phyloP scores from a whole-genome alignment of 2,329 filamentous ascomycete genomes.

The Aspergillus tubingensis region DNA sequence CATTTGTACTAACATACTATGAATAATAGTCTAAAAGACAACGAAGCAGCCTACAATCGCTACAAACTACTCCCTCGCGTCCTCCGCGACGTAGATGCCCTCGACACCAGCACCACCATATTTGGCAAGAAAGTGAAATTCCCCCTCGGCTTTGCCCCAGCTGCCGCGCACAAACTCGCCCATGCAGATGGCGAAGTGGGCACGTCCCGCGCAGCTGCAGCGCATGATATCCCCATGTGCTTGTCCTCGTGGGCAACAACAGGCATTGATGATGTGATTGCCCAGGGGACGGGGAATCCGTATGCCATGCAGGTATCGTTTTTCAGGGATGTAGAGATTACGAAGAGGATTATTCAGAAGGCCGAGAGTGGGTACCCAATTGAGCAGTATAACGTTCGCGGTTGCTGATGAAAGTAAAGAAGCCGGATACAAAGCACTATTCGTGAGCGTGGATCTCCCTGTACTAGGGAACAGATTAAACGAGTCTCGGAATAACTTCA shows the following conservation, averaged over 20 bases:
- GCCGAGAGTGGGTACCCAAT: neutral
- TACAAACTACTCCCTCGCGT: conserved; percentile 13
- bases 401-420: conserved; percentile 17
- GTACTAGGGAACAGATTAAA: conserved; percentile 53
- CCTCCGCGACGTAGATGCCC: conserved; percentile 4
- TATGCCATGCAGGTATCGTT: conserved; percentile 56
- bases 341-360: neutral
- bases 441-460: conserved; percentile 56
- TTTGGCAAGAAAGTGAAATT: conserved; percentile 5
- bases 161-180: conserved; percentile 11
- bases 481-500: conserved; percentile 55
- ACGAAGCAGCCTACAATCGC: conserved; percentile 9
- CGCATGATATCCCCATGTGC: conserved; percentile 5
- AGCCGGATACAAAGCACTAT: conserved; percentile 53
- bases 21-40: conserved; percentile 10
- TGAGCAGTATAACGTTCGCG: too few relatives aligned
- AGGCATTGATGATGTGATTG: conserved; percentile 46
- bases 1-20: too few relatives aligned
- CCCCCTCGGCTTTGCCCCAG: conserved; percentile 11
- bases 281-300: conserved; percentile 41
- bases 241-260: conserved; percentile 13
- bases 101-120: conserved; percentile 7
- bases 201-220: conserved; percentile 5
- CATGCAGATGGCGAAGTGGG: conserved; percentile 10
- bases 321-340: conserved; percentile 47